Conservation (phyloP, 805 yeast species). For the Saccharomycopsis capsularis region DNA sequence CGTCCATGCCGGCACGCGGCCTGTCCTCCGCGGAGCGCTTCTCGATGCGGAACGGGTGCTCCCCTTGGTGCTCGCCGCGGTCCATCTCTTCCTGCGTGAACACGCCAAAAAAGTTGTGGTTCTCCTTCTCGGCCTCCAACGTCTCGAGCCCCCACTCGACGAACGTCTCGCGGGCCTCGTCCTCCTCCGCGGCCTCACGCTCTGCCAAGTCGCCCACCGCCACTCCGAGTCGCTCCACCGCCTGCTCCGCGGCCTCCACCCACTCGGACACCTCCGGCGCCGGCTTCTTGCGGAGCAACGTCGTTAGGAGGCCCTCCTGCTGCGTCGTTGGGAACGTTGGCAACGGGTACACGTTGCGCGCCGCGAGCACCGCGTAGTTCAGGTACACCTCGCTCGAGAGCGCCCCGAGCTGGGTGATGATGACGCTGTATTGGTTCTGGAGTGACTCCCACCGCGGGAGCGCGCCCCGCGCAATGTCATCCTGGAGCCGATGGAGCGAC, state of each 20-base stretch:
- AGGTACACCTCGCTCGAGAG: conserved; percentile 62
- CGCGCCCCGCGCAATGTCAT: conserved; percentile 32
- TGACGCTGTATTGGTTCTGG: conserved; percentile 78
- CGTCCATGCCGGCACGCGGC: conserved; percentile 10
- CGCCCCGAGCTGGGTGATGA: conserved; percentile 74
- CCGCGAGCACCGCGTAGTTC: conserved; percentile 49
- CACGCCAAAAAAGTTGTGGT: conserved; percentile 17
- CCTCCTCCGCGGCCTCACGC: not conserved
- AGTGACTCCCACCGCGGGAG: conserved; percentile 53
- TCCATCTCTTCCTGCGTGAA: conserved; percentile 21
- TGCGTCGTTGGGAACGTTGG: conserved; percentile 80
- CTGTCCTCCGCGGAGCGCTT: not conserved
- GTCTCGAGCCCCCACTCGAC: conserved; percentile 15
- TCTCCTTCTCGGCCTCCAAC: conserved; percentile 9
- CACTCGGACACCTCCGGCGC: conserved; percentile 88
- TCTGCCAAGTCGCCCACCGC: conserved; percentile 1
- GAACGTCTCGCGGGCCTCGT: conserved; percentile 10
- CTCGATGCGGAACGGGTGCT: conserved; percentile 12
- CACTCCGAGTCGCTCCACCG: conserved; percentile 10
- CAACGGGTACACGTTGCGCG: conserved; percentile 77
- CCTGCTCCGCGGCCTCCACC: conserved; percentile 43
- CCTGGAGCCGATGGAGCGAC: conserved; percentile 50
- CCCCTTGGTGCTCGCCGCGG: conserved; percentile 4
- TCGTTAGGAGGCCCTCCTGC: conserved; percentile 75
- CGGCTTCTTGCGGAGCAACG: conserved; percentile 78